These are phyloP conservation scores for Ceratocystis huliohia DNA, from an alignment of 2,329 filamentous ascomycete genomes.

Conservation along the genomic window DNA sequence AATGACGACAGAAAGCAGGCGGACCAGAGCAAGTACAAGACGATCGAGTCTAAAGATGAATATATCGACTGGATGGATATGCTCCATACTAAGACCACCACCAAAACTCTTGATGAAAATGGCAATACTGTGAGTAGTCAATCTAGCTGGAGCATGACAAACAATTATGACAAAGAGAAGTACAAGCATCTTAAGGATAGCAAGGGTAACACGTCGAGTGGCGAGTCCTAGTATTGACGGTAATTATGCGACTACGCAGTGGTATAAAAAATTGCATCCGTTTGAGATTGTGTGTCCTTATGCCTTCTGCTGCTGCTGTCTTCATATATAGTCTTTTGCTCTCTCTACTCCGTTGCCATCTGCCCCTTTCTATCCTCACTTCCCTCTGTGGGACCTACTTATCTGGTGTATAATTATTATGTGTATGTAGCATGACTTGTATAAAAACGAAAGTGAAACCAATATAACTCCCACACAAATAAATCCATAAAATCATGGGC, in stretches of 20 bases:
- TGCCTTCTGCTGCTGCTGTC: too few relatives aligned
- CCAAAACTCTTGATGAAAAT: conserved; percentile 31
- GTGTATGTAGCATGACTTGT: conserved; percentile 1
- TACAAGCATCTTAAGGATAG: conserved; percentile 17
- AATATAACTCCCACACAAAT: conserved; percentile 6
- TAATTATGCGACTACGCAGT: too few relatives aligned
- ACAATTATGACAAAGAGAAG: conserved; percentile 20
- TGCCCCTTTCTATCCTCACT: background rate
- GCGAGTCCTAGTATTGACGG: background rate
- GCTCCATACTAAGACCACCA: conserved; percentile 32
- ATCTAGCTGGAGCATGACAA: conserved; percentile 24
- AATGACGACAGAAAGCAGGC: background rate
- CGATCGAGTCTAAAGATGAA: conserved; percentile 31
- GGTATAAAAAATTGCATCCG: too few relatives aligned
- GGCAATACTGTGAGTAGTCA: conserved; percentile 33
- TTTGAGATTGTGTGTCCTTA: too few relatives aligned
- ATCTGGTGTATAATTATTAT: background rate
- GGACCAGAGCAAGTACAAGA: conserved; percentile 25
- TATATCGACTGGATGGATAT: conserved; percentile 35
- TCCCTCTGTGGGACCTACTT: background rate
- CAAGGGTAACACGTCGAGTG: background rate
- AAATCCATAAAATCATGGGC: conserved; percentile 13
- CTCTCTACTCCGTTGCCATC: too few relatives aligned
- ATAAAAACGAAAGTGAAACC: conserved; percentile 9
- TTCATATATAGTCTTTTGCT: background rate